A percentile compares a stretch with the other conserved stretches of the same genome.
Conservation (phyloP, 805 yeast species). For the Yamadazyma ubonensis region DNA sequence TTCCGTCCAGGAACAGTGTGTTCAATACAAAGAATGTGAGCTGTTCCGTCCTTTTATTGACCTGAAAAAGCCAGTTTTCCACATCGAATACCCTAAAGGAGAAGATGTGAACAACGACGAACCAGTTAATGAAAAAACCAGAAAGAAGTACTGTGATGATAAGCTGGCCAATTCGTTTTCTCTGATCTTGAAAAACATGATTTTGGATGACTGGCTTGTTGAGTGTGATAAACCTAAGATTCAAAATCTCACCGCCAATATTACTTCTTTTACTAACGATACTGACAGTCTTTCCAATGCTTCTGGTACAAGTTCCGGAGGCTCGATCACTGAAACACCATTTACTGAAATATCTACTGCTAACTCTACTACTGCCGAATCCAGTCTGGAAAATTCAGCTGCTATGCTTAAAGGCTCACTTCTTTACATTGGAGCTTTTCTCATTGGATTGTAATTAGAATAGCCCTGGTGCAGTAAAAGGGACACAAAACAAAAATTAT, state of each 20-base stretch:
- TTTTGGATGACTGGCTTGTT: conserved; percentile 22
- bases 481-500: no score
- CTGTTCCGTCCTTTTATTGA: conserved; percentile 16
- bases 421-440: no score
- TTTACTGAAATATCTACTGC: no score
- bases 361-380: no score
- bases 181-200: conserved; percentile 22
- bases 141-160: conserved; percentile 12
- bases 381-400: no score
- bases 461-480: no score
- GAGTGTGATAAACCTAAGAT: neutral
- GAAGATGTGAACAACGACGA: conserved; percentile 10
- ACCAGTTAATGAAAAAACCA: conserved; percentile 5
- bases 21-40: conserved; percentile 24
- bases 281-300: neutral
- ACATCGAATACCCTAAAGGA: conserved; percentile 27
- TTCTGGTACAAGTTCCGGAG: neutral
- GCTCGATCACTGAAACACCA: no score
- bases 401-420: no score
- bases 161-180: conserved; percentile 17
- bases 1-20: conserved; percentile 28
- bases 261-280: neutral
- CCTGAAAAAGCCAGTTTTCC: conserved; percentile 22
- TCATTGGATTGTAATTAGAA: no score
- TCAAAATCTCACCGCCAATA: neutral